Percentiles rank a stretch among this genome's conserved stretches.
phyloP scores from a whole-genome alignment of 2,329 filamentous ascomycete species.

The Amesomyces nigricolor region DNA sequence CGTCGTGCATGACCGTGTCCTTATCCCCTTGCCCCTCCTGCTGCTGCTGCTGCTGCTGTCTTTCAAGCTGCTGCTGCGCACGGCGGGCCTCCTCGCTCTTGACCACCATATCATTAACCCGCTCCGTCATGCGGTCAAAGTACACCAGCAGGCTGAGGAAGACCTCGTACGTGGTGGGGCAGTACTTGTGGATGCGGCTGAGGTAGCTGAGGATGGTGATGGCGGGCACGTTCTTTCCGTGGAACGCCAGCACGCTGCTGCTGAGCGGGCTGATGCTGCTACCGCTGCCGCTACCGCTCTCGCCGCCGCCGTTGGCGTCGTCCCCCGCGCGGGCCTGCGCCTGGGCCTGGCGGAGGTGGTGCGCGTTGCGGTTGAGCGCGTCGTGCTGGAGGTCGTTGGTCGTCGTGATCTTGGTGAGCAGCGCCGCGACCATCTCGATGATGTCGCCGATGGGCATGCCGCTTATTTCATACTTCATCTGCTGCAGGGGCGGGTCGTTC shows the following conservation, averaged over 20 bases:
- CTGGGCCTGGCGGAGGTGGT: constrained; percentile 52
- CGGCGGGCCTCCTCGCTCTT: constrained; percentile 53
- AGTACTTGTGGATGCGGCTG: constrained; percentile 96
- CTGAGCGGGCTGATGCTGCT: constrained; percentile 51
- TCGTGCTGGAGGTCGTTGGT: constrained; percentile 95
- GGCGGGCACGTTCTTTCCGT: constrained; percentile 94
- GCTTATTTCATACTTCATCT: constrained; percentile 84
- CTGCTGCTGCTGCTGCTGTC: constrained; percentile 18
- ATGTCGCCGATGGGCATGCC: constrained; percentile 95
- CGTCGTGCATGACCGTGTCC: constrained; percentile 37
- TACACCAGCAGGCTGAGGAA: constrained; percentile 94
- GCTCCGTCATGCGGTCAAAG: constrained; percentile 97
- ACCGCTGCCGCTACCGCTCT: neutral
- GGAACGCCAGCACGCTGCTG: constrained; percentile 79
- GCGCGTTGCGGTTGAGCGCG: constrained; percentile 67
- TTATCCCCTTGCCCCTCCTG: constrained; percentile 18
- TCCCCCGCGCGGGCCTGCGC: constrained; percentile 25
- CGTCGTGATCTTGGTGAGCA: constrained; percentile 93
- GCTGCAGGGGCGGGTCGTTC: constrained; percentile 47
- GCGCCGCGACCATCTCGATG: constrained; percentile 96
- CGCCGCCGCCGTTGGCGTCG: constrained; percentile 12
- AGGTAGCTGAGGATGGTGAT: constrained; percentile 97
- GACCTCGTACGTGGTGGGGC: constrained; percentile 95
- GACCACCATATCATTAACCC: constrained; percentile 77
- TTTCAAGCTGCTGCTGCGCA: constrained; percentile 32